These are phyloP conservation scores for Sarocladium kiliense DNA, from an alignment of 2,329 filamentous ascomycete genomes.

Conservation along the genomic window DNA sequence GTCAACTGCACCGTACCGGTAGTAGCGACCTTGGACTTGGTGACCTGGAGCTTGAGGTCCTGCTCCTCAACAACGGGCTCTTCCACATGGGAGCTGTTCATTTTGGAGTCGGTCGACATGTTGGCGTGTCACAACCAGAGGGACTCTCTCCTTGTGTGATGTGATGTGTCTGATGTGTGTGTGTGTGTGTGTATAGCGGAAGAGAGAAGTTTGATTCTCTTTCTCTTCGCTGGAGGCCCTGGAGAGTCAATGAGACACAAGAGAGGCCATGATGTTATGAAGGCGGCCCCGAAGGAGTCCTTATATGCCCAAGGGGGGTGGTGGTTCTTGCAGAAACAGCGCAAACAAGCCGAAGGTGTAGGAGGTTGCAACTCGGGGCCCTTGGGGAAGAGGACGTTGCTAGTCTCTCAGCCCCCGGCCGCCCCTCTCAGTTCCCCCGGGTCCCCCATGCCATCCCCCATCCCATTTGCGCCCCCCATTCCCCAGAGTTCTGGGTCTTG, in stretches of 20 bases:
- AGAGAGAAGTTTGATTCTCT: neutral
- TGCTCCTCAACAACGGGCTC: constrained; percentile 21
- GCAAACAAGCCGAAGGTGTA: too few species aligned
- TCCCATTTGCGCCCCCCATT: neutral
- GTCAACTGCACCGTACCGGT: constrained; percentile 21
- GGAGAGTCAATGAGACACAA: neutral
- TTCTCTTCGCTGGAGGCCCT: neutral
- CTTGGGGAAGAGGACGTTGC: neutral
- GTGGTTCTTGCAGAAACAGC: too few species aligned
- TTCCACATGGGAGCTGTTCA: constrained; percentile 16
- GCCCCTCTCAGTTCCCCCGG: neutral
- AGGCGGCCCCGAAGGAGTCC: neutral
- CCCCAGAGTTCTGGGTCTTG: neutral
- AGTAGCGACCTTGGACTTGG: constrained; percentile 10
- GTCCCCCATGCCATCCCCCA: neutral
- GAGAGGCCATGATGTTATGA: neutral
- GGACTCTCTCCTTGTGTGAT: neutral
- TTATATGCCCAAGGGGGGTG: neutral
- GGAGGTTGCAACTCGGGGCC: neutral
- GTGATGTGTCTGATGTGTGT: neutral
- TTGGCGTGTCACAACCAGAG: neutral
- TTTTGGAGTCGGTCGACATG: neutral
- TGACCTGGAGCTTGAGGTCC: constrained; percentile 16
- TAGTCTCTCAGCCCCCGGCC: neutral
- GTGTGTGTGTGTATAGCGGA: too few species aligned